A percentile compares a stretch with the other conserved stretches of the same genome.
Conservation (phyloP, 2,329 filamentous ascomycete genomes). For the Myriosclerotinia duriaeana region DNA sequence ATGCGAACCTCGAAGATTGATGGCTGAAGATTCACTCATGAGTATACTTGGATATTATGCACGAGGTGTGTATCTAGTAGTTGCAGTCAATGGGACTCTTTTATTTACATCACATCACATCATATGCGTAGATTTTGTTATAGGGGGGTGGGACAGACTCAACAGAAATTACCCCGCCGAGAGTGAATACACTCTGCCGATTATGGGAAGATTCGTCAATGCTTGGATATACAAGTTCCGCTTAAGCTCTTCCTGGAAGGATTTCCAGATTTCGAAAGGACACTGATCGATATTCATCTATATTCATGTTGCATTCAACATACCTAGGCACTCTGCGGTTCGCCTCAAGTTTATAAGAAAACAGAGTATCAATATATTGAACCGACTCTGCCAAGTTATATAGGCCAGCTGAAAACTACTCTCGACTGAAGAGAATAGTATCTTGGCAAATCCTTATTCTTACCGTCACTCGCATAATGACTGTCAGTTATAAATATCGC, state of each 20-base stretch:
- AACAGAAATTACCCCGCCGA: not conserved
- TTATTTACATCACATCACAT: no score
- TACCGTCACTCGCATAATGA: no score
- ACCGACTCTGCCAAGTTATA: not conserved
- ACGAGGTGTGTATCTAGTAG: no score
- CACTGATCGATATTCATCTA: not conserved
- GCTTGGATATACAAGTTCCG: not conserved
- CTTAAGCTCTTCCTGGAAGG: no score
- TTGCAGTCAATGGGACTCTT: no score
- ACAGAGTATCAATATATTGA: not conserved
- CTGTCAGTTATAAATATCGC: no score
- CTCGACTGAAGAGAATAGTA: not conserved
- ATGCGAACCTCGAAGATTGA: no score
- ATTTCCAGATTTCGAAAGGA: not conserved
- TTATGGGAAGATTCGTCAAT: not conserved
- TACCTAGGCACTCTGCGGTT: not conserved
- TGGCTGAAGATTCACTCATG: no score
- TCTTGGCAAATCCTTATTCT: no score
- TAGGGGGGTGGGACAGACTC: no score
- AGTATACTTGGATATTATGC: no score
- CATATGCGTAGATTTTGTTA: no score
- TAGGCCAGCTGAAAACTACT: not conserved
- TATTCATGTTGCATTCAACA: not conserved
- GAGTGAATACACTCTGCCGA: not conserved
- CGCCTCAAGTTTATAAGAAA: not conserved